Conservation (phyloP, 306 rosid species). For the Fagus sylvatica region DNA sequence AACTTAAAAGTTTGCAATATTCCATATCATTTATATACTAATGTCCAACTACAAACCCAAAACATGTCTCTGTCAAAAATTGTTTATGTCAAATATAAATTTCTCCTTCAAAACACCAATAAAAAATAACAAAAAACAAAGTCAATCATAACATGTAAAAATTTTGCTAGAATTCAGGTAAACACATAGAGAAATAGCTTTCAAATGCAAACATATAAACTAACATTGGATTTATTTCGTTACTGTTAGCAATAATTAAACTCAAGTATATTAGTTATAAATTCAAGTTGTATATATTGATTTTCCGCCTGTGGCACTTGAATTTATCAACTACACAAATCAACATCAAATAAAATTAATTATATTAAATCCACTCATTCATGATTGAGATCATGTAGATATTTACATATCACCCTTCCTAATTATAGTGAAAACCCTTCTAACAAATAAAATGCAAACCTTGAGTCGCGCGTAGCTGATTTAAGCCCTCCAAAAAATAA, state of each 20-base stretch:
- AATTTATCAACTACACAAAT: not conserved
- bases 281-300: not conserved
- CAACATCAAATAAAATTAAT: not conserved
- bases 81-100: not conserved
- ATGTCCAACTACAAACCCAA: not conserved
- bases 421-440: not conserved
- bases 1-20: no score
- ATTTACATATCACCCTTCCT: not conserved
- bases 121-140: not conserved
- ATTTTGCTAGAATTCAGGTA: not conserved
- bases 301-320: not conserved
- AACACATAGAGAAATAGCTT: not conserved
- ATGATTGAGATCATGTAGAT: no score
- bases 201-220: not conserved
- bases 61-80: not conserved
- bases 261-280: not conserved
- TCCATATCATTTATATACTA: not conserved
- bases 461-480: slow-evolving; percentile 60
- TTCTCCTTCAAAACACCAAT: not conserved
- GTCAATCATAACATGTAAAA: not conserved
- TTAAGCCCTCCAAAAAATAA: no score
- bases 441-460: slow-evolving; percentile 49
- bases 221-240: not conserved
- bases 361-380: no score
- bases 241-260: not conserved